Evolutionary conservation across 1,284 basidiomycete genomes (phyloP).

Genomic region (Inonotus hispidus): DNA sequence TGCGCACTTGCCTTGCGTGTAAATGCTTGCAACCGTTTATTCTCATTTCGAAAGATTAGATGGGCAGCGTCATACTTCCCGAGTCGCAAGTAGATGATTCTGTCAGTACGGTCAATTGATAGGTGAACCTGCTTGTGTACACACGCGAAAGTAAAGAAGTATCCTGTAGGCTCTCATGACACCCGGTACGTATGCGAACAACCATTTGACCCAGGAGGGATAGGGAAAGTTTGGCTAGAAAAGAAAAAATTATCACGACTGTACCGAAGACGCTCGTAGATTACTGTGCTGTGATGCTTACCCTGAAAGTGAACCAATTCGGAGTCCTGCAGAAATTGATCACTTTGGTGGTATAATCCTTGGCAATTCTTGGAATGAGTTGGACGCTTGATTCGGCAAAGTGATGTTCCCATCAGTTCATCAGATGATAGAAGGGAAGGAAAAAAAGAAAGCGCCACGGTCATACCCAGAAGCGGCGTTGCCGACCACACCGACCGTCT

Average conservation of each 20-base stretch:
- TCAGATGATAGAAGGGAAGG: slow-evolving; percentile 7
- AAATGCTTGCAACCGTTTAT: slow-evolving; percentile 5
- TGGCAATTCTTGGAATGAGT: slow-evolving; percentile 45
- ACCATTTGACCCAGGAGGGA: slow-evolving; percentile 38
- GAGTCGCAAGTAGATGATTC: not conserved
- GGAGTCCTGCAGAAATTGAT: slow-evolving; percentile 49
- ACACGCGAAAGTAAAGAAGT: slow-evolving; percentile 39
- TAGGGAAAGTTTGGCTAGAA: slow-evolving; percentile 33
- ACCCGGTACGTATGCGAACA: slow-evolving; percentile 45
- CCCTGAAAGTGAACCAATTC: slow-evolving; percentile 40
- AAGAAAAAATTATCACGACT: not conserved
- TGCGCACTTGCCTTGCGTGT: slow-evolving; percentile 8
- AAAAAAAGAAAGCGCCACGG: slow-evolving; percentile 26
- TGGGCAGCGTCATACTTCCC: slow-evolving; percentile 11
- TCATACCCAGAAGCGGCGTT: slow-evolving; percentile 57
- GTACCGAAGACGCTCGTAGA: not conserved
- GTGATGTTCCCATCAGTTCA: not conserved
- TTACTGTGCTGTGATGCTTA: too few relatives aligned
- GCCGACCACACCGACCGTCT: slow-evolving; percentile 56
- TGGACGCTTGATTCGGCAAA: slow-evolving; percentile 42
- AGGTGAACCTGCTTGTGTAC: slow-evolving; percentile 10
- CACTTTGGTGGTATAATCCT: slow-evolving; percentile 42
- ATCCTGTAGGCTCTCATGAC: slow-evolving; percentile 42
- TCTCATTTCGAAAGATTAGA: slow-evolving; percentile 13
- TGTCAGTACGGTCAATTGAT: not conserved